Conservation (phyloP, 176 grass and related monocot species). For the Aegilops speltoides region DNA sequence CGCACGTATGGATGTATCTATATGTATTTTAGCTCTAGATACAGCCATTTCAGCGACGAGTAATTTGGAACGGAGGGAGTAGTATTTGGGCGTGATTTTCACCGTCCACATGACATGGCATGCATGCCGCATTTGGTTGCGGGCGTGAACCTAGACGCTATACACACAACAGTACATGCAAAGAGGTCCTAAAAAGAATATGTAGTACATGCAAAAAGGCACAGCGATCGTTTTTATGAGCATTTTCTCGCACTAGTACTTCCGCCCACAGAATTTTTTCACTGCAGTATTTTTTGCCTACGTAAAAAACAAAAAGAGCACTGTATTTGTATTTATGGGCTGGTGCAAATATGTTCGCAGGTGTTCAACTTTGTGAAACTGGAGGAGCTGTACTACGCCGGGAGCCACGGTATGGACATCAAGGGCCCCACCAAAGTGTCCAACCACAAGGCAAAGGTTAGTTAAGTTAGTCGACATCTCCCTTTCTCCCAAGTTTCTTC, state of each 20-base stretch:
- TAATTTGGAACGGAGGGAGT: too few relatives aligned
- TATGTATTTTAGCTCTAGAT: too few relatives aligned
- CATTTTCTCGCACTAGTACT: neutral
- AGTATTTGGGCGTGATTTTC: too few relatives aligned
- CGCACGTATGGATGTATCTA: too few relatives aligned
- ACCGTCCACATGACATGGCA: too few relatives aligned
- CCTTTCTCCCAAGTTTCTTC: too few relatives aligned
- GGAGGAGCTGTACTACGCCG: constrained; percentile 70
- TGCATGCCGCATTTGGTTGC: too few relatives aligned
- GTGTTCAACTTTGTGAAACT: constrained; percentile 65
- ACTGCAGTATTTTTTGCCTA: neutral
- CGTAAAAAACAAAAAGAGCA: neutral
- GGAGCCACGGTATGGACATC: constrained; percentile 89
- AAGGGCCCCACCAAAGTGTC: constrained; percentile 39
- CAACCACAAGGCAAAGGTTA: constrained; percentile 46
- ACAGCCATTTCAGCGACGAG: too few relatives aligned
- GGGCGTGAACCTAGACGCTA: constrained; percentile 28
- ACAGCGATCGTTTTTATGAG: too few relatives aligned
- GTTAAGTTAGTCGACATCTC: neutral
- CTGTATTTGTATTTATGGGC: neutral
- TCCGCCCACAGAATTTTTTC: neutral
- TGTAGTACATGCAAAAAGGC: too few relatives aligned
- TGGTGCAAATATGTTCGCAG: neutral
- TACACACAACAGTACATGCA: neutral
- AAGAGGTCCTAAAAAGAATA: too few relatives aligned